Evolutionary conservation across 1,284 basidiomycete species (phyloP).

Genomic region (Fomitopsis pinicola): DNA sequence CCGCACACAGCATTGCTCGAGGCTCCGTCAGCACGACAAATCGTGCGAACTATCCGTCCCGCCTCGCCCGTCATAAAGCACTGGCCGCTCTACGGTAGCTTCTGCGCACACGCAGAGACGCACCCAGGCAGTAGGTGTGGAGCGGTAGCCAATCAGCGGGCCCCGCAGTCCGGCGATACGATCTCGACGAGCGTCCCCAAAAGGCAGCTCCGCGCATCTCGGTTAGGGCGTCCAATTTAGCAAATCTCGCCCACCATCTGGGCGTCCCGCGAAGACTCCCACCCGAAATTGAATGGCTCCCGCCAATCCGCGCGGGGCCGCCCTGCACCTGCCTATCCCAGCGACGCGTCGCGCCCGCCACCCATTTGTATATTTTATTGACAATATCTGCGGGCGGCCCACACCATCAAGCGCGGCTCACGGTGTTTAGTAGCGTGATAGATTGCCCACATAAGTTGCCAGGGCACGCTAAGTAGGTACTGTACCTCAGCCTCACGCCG

Average conservation of each 20-base stretch:
- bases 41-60: neutral
- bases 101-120: neutral
- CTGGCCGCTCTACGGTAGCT: neutral
- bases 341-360: neutral
- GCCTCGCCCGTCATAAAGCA: neutral
- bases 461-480: no score
- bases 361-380: neutral
- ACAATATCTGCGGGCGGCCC: no score
- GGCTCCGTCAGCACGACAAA: neutral
- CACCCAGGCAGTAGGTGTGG: neutral
- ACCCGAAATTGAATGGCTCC: constrained; percentile 1
- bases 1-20: neutral
- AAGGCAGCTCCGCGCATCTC: constrained; percentile 1
- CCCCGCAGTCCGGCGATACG: neutral
- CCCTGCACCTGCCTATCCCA: neutral
- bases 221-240: neutral
- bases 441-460: neutral
- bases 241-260: neutral
- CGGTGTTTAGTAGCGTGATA: neutral
- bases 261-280: neutral
- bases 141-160: neutral
- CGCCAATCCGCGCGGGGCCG: neutral
- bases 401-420: neutral
- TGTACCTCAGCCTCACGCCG: no score
- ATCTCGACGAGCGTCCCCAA: neutral